Conservation (phyloP, 768 basidiomycete genomes). For the Lactarius tabidus region DNA sequence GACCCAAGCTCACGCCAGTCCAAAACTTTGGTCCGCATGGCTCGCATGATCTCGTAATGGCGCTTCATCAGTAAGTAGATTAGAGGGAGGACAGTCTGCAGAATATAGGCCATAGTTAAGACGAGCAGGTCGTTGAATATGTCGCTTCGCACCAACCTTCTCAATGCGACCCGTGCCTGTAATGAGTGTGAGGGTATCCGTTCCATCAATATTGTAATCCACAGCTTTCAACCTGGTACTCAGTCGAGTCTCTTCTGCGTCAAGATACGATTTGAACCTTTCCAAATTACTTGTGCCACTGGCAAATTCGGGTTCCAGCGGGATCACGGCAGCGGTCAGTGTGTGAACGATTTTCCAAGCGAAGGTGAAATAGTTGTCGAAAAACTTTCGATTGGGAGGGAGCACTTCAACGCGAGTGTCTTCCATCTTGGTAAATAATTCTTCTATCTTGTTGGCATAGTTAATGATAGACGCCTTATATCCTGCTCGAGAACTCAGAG, state of each 20-base stretch:
- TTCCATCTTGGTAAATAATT: conserved; percentile 19
- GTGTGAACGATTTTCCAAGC: conserved; percentile 7
- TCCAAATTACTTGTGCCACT: neutral
- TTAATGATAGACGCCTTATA: conserved; percentile 16
- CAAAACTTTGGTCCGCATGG: conserved; percentile 10
- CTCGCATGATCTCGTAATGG: conserved; percentile 25
- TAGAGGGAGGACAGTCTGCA: conserved; percentile 21
- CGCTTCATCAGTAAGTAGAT: conserved; percentile 22
- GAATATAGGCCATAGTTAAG: neutral
- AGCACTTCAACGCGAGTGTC: conserved; percentile 5
- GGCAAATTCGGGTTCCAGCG: neutral
- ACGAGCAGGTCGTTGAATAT: neutral
- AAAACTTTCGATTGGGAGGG: conserved; percentile 6
- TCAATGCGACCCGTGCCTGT: conserved; percentile 31
- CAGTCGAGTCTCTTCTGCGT: conserved; percentile 30
- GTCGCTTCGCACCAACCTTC: conserved; percentile 24
- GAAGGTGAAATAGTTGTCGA: neutral
- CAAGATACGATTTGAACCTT: conserved; percentile 27
- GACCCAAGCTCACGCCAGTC: conserved; percentile 3
- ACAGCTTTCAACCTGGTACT: conserved; percentile 27
- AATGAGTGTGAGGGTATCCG: conserved; percentile 31
- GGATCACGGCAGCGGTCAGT: conserved; percentile 3
- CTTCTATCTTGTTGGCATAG: conserved; percentile 19
- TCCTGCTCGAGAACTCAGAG: conserved; percentile 2
- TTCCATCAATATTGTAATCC: conserved; percentile 31